Evolutionary conservation across 176 grass and related monocot species (phyloP), one percentile per base, ranked within the genome.

Genomic region (Oryza australiensis): DNA sequence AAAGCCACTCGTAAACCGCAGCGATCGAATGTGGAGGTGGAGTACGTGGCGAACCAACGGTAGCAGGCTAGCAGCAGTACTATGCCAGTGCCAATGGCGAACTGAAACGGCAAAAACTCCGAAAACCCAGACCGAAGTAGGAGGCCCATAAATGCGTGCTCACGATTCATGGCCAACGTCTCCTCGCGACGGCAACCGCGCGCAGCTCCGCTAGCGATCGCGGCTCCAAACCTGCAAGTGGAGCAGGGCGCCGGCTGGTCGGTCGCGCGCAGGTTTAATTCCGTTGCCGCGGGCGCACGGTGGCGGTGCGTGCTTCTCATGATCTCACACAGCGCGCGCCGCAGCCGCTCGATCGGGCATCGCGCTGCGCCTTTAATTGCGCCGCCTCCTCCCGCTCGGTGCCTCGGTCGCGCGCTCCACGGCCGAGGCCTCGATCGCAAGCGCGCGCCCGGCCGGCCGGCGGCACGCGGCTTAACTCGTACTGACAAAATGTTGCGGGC

Each of bases 281-380:
- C 33, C 18, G 5, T 26, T 43, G 40, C 87, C 63, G 53, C 76
- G 81, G 70, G 49, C 63, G 76, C 63, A 84, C 69, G 87, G 81
- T 18, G 81, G 49, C 68, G 66, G 65, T 62, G 80, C 57, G 65
- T 62, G 80, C 57, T 59, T 32, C 73, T 64, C 33, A 34, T 34
- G 38, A 40, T 49, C 46, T 49, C 9, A 24, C 10, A 35, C 38
- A 40, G 38, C 55, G 30, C 80, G 40, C 73, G 55, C 73, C 72
- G 79, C 73, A 51, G 86, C n/a, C n/a, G n/a, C n/a, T n/a, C n/a
- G n/a, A 12, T 16, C n/a, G 6, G 77, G 62, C 43, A 24, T 11
- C 80, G 64, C 60, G 60, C 76, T 0, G 64, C 59, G 68, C 32
- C 62, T 68, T 88, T 72, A 88, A 15, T 26, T 80, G 65, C 13